A percentile compares a stretch with the other conserved stretches of the same genome.
Evolutionary conservation across 2,329 filamentous ascomycete genomes (phyloP).

Genomic region (Xylariales sp.): DNA sequence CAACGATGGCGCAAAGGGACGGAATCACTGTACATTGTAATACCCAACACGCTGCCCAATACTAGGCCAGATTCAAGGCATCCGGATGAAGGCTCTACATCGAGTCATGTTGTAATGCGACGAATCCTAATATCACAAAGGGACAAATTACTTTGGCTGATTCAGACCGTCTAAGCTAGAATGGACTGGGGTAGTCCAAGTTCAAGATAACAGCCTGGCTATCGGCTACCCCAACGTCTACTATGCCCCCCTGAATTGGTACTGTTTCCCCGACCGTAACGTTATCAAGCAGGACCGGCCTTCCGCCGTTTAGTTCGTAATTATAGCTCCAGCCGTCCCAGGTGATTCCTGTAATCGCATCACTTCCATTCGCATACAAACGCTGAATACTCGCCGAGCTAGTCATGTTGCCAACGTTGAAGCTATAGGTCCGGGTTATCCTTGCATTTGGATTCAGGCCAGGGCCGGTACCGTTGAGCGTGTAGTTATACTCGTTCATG

Average conservation of each 20-base stretch:
- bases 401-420: constrained; percentile 28
- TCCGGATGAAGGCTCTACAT: too few species aligned
- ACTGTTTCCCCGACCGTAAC: constrained; percentile 47
- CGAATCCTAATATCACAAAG: too few species aligned
- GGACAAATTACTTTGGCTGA: too few species aligned
- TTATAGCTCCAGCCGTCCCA: constrained; percentile 61
- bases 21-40: not conserved
- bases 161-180: too few species aligned
- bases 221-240: constrained; percentile 35
- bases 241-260: constrained; percentile 29
- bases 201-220: constrained; percentile 36
- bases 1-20: not conserved
- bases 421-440: constrained; percentile 33
- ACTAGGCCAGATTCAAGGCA: too few species aligned
- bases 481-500: constrained; percentile 55
- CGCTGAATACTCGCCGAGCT: constrained; percentile 36
- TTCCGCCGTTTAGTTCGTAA: constrained; percentile 50
- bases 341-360: constrained; percentile 57
- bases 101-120: too few species aligned
- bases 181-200: too few species aligned
- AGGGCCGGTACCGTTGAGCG: constrained; percentile 33
- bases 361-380: constrained; percentile 56
- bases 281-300: constrained; percentile 49
- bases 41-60: not conserved
- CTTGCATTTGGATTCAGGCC: constrained; percentile 25